Conservation (phyloP, 2,329 filamentous ascomycete species). For the Trichophaea hybrida region DNA sequence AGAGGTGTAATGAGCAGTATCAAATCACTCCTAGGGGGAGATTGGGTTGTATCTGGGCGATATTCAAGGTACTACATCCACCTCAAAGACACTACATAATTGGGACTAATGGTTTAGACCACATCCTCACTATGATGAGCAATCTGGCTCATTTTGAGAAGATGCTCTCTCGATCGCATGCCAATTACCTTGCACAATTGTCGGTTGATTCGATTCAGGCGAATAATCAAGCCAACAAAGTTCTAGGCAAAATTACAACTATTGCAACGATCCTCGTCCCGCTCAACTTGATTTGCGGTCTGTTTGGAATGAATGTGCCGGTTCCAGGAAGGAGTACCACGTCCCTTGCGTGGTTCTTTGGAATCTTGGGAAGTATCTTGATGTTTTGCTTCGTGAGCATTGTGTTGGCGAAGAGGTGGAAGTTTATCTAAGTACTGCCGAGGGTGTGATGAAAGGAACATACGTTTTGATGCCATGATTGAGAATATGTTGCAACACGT, state of each 20-base stretch:
- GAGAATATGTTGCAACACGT: too few relatives aligned
- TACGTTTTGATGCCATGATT: too few relatives aligned
- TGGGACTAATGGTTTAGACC: constrained; percentile 41
- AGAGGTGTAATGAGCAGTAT: constrained; percentile 97
- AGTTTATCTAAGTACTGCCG: constrained; percentile 48
- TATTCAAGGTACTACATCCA: constrained; percentile 48
- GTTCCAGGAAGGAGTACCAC: constrained; percentile 46
- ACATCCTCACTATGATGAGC: constrained; percentile 98
- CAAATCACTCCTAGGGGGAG: constrained; percentile 84
- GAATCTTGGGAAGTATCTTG: constrained; percentile 58
- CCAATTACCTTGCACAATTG: constrained; percentile 80
- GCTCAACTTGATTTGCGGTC: constrained; percentile 73
- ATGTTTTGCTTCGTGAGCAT: constrained; percentile 69
- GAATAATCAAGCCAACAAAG: constrained; percentile 64
- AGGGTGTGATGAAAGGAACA: too few relatives aligned
- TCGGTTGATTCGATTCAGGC: constrained; percentile 46
- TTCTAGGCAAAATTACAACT: constrained; percentile 88
- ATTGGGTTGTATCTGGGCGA: constrained; percentile 93
- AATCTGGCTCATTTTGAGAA: constrained; percentile 94
- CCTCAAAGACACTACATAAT: neutral
- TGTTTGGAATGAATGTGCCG: constrained; percentile 76
- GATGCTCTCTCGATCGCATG: constrained; percentile 85
- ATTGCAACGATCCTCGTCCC: constrained; percentile 92
- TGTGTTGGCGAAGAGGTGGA: constrained; percentile 55
- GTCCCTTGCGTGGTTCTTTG: constrained; percentile 44